Percentiles rank a stretch among this genome's conserved stretches.
Conservation (phyloP, 2,329 filamentous ascomycete genomes). For the Teratosphaeria viscida region DNA sequence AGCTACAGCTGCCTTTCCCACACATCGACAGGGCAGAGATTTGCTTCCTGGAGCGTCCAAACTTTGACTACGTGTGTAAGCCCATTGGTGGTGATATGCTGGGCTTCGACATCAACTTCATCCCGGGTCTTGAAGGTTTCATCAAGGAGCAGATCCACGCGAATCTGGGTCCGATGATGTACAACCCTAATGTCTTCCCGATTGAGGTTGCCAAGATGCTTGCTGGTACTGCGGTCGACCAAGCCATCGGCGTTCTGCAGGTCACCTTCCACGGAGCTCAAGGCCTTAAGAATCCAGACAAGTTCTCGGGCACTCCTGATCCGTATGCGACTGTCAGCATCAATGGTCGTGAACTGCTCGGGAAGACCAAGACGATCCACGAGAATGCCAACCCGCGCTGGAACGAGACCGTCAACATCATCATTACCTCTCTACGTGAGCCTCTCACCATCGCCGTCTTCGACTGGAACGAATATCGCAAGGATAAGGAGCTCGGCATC, state of each 20-base stretch:
- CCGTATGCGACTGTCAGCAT: slow-evolving; percentile 80
- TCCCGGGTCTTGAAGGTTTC: slow-evolving; percentile 84
- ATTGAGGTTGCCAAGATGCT: slow-evolving; percentile 99
- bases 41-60: slow-evolving; percentile 81
- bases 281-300: slow-evolving; percentile 89
- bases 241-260: slow-evolving; percentile 88
- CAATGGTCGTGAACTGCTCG: slow-evolving; percentile 71
- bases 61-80: slow-evolving; percentile 96
- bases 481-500: slow-evolving; percentile 87
- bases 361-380: slow-evolving; percentile 76
- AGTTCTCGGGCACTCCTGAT: slow-evolving; percentile 83
- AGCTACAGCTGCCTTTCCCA: slow-evolving; percentile 90
- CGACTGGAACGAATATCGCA: slow-evolving; percentile 92
- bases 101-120: slow-evolving; percentile 98
- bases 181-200: slow-evolving; percentile 92
- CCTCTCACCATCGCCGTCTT: slow-evolving; percentile 73
- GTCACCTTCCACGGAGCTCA: slow-evolving; percentile 84
- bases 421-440: slow-evolving; percentile 84
- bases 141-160: slow-evolving; percentile 95
- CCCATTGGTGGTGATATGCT: slow-evolving; percentile 90
- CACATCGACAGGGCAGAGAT: slow-evolving; percentile 92
- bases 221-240: slow-evolving; percentile 83
- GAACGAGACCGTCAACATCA: slow-evolving; percentile 95
- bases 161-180: slow-evolving; percentile 95
- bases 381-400: slow-evolving; percentile 82